These are phyloP conservation scores for Aspergillus caelatus DNA, from an alignment of 2,329 filamentous ascomycete genomes.

Conservation along the genomic window DNA sequence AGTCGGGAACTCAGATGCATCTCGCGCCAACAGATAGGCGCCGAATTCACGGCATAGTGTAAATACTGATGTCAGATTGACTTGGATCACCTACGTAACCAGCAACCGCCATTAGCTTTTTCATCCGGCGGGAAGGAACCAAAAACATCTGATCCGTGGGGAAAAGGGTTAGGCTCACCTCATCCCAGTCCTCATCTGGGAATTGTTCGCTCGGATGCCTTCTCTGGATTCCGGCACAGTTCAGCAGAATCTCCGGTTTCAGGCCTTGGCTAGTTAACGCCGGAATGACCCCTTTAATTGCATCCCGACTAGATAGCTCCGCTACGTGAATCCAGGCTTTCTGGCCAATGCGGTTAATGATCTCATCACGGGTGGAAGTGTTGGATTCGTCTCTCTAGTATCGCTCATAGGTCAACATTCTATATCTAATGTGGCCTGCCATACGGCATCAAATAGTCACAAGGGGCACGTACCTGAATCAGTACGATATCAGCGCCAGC, in stretches of 20 bases:
- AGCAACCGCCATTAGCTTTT: background rate
- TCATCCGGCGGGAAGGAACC: background rate
- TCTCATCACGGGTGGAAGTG: conserved; percentile 46
- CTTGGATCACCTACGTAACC: conserved; percentile 69
- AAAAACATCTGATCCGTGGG: background rate
- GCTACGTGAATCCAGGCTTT: conserved; percentile 48
- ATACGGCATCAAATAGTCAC: background rate
- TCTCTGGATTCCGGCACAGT: conserved; percentile 84
- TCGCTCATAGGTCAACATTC: background rate
- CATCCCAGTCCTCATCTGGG: conserved; percentile 75
- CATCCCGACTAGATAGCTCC: conserved; percentile 45
- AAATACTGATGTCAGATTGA: conserved; percentile 84
- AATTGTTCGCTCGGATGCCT: conserved; percentile 76
- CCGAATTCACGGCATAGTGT: conserved; percentile 38
- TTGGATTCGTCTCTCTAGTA: conserved; percentile 57
- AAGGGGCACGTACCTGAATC: conserved; percentile 36
- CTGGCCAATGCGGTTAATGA: conserved; percentile 41
- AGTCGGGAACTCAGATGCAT: conserved; percentile 35
- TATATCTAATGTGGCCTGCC: background rate
- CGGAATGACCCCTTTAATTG: conserved; percentile 45
- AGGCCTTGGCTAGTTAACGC: conserved; percentile 48
- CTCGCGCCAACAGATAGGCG: conserved; percentile 35
- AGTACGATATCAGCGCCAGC: conserved; percentile 51
- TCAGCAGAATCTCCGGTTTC: conserved; percentile 76
- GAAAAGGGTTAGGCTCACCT: conserved; percentile 44